Evolutionary conservation across 441 rosid genomes (phyloP).

Genomic region (Metrosideros polymorpha): DNA sequence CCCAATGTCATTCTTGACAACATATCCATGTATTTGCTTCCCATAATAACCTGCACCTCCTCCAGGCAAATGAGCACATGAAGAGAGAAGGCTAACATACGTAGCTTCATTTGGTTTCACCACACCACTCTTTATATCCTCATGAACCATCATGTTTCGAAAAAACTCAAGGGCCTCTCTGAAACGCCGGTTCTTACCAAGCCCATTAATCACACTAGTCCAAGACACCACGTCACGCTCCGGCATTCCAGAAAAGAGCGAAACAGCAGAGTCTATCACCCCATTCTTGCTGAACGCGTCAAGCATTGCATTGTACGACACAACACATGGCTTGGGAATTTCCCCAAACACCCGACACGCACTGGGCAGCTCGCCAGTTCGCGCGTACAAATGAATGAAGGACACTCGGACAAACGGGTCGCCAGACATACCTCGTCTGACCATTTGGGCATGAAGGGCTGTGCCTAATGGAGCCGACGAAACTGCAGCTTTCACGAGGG

Average conservation of each 20-base stretch:
- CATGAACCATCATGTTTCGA: constrained; percentile 28
- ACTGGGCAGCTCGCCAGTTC: constrained; percentile 12
- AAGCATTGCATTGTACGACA: constrained; percentile 44
- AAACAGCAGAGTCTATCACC: constrained; percentile 37
- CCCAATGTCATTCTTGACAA: constrained; percentile 18
- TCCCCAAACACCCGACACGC: constrained; percentile 50
- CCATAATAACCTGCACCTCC: constrained; percentile 30
- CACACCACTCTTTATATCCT: neutral
- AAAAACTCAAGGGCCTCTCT: constrained; percentile 30
- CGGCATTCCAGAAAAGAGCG: constrained; percentile 32
- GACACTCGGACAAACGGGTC: constrained; percentile 56
- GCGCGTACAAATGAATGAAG: constrained; percentile 29
- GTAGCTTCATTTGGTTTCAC: constrained; percentile 51
- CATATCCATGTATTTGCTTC: constrained; percentile 53
- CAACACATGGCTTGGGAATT: constrained; percentile 30
- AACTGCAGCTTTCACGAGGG: constrained; percentile 38
- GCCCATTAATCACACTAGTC: constrained; percentile 62
- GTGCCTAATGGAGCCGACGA: constrained; percentile 17
- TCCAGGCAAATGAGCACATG: constrained; percentile 41
- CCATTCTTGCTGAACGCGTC: constrained; percentile 53
- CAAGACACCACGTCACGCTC: constrained; percentile 54
- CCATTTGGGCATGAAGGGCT: constrained; percentile 43
- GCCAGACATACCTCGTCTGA: constrained; percentile 30
- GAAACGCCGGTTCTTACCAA: constrained; percentile 26
- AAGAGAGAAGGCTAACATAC: constrained; percentile 44